A percentile compares a stretch with the other conserved stretches of the same genome.
phyloP scores from a whole-genome alignment of 192 early-diverging fungal species.

The Backusella sp. region DNA sequence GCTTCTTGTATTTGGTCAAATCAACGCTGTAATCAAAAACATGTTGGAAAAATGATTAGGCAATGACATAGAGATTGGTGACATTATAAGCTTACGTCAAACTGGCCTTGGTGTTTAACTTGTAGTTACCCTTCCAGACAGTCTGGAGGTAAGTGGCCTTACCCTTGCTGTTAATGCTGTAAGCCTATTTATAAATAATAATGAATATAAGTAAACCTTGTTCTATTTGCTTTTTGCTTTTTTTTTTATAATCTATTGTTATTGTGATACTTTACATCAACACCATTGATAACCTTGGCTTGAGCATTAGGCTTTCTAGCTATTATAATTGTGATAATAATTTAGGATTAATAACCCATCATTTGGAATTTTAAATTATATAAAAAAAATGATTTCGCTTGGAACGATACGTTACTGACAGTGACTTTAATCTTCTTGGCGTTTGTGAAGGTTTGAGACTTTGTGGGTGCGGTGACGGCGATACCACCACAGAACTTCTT shows the following conservation, averaged over 20 bases:
- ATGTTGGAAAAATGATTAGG: not conserved
- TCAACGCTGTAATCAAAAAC: conserved; percentile 21
- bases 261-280: conserved; percentile 25
- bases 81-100: conserved; percentile 18
- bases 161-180: conserved; percentile 26
- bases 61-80: not conserved
- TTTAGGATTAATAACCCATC: not conserved
- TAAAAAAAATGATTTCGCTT: not conserved
- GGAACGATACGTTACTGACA: conserved; percentile 29
- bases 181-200: conserved; percentile 17
- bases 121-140: conserved; percentile 37
- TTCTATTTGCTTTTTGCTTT: not conserved
- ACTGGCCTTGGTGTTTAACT: conserved; percentile 30
- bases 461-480: conserved; percentile 26
- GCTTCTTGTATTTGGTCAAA: conserved; percentile 26
- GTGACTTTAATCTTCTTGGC: conserved; percentile 27
- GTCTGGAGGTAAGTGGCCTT: conserved; percentile 30
- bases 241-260: not conserved
- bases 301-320: conserved; percentile 32
- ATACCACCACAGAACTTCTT: conserved; percentile 40
- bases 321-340: conserved; percentile 3
- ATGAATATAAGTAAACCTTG: not conserved
- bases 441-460: conserved; percentile 16
- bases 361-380: not conserved
- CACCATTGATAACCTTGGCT: conserved; percentile 32